Evolutionary conservation across 176 grass and related monocot genomes (phyloP).

Genomic region (Aegilops umbellulata): DNA sequence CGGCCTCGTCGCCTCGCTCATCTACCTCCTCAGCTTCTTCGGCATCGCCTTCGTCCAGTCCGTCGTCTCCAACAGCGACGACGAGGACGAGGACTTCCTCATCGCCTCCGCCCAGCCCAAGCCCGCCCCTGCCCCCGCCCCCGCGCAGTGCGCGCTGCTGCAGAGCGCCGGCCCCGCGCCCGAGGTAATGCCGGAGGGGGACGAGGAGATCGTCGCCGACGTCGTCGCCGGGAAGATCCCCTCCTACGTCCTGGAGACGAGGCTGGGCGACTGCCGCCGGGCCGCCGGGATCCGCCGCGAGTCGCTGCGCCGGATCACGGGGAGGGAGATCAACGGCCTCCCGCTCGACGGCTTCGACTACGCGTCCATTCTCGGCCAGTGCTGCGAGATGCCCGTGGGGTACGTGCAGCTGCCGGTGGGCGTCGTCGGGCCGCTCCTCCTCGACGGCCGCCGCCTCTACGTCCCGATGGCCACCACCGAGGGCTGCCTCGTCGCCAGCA

Average conservation of each 20-base stretch:
- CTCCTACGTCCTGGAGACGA: slow-evolving; percentile 63
- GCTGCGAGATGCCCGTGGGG: slow-evolving; percentile 79
- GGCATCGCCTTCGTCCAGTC: slow-evolving; percentile 83
- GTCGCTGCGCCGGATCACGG: slow-evolving; percentile 58
- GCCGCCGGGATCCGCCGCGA: slow-evolving; percentile 70
- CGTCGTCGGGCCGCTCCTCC: slow-evolving; percentile 62
- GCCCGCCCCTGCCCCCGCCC: neutral
- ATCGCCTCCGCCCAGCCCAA: neutral
- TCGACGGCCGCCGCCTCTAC: slow-evolving; percentile 51
- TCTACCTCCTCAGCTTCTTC: slow-evolving; percentile 86
- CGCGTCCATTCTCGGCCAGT: slow-evolving; percentile 61
- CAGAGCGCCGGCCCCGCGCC: slow-evolving; percentile 12
- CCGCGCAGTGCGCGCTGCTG: slow-evolving; percentile 40
- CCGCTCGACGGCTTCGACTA: slow-evolving; percentile 77
- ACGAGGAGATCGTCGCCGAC: slow-evolving; percentile 57
- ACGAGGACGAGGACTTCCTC: slow-evolving; percentile 68
- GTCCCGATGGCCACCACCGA: slow-evolving; percentile 87
- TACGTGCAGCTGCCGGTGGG: slow-evolving; percentile 75
- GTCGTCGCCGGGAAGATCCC: slow-evolving; percentile 56
- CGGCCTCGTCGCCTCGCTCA: slow-evolving; percentile 66
- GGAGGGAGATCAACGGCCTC: slow-evolving; percentile 55
- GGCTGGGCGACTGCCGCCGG: slow-evolving; percentile 53
- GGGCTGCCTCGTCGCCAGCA: slow-evolving; percentile 78
- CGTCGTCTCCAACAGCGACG: slow-evolving; percentile 69
- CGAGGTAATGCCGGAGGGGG: slow-evolving; percentile 46